These are phyloP conservation scores for Metschnikowia proteae DNA, from an alignment of 805 yeast species.

Conservation along the genomic window DNA sequence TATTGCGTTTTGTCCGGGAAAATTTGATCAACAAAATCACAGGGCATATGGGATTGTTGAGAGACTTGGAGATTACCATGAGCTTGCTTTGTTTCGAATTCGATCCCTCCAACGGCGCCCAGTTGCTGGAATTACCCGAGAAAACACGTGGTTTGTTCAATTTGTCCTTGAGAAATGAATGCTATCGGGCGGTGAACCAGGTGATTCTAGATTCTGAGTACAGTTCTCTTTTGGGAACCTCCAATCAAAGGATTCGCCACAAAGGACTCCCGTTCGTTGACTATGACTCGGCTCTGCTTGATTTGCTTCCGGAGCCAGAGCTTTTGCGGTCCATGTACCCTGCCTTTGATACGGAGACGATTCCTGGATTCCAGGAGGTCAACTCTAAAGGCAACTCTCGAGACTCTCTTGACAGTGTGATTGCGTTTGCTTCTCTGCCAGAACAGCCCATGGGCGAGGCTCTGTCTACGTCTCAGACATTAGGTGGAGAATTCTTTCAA, in stretches of 20 bases:
- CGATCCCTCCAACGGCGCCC: slow-evolving; percentile 30
- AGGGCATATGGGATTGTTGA: slow-evolving; percentile 54
- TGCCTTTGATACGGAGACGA: neutral
- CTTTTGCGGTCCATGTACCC: neutral
- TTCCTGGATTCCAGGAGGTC: slow-evolving; percentile 1
- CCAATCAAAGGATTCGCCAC: slow-evolving; percentile 8
- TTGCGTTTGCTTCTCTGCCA: slow-evolving; percentile 4
- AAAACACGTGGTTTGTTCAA: slow-evolving; percentile 56
- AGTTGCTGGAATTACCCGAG: slow-evolving; percentile 47
- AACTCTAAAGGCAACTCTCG: neutral
- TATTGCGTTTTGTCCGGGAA: slow-evolving; percentile 57
- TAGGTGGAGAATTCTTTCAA: slow-evolving; percentile 15
- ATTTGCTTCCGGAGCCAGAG: neutral
- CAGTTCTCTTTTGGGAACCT: neutral
- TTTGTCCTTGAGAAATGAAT: slow-evolving; percentile 55
- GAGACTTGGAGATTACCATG: slow-evolving; percentile 79
- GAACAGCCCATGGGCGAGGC: slow-evolving; percentile 1
- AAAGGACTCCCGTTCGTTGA: slow-evolving; percentile 7
- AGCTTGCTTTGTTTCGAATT: slow-evolving; percentile 61
- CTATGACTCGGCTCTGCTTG: slow-evolving; percentile 5
- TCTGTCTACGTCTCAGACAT: neutral
- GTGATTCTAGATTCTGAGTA: slow-evolving; percentile 46
- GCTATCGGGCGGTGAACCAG: slow-evolving; percentile 68
- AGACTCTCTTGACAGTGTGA: slow-evolving; percentile 8
- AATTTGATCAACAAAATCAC: slow-evolving; percentile 62